Evolutionary conservation across 2,329 filamentous ascomycete species (phyloP).

Genomic region (Nemania bipapillata): DNA sequence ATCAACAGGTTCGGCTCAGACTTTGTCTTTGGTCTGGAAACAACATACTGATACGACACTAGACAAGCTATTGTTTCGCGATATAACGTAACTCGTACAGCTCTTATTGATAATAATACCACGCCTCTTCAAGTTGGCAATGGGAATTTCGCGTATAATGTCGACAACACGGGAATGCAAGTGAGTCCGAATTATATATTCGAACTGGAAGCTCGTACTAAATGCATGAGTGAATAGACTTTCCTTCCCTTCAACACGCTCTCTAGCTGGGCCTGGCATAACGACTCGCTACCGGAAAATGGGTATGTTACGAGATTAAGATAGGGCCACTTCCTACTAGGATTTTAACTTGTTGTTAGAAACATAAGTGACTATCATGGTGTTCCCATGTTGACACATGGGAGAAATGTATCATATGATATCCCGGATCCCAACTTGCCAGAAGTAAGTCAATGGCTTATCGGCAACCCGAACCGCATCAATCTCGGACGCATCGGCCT

Average conservation of each 20-base stretch:
- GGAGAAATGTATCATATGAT: conserved; percentile 55
- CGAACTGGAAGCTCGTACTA: not conserved
- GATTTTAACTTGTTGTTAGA: conserved; percentile 37
- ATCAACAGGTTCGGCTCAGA: conserved; percentile 30
- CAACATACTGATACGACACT: not conserved
- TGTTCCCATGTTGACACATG: conserved; percentile 51
- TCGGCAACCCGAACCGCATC: conserved; percentile 60
- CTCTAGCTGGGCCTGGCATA: conserved; percentile 49
- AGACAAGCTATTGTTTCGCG: conserved; percentile 42
- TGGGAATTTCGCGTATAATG: conserved; percentile 49
- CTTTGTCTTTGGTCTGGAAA: not conserved
- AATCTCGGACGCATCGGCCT: conserved; percentile 59
- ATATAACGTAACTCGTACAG: conserved; percentile 44
- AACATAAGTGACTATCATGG: conserved; percentile 51
- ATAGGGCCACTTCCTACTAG: not conserved
- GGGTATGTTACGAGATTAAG: conserved; percentile 35
- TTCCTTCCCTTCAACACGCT: conserved; percentile 48
- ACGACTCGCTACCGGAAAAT: conserved; percentile 53
- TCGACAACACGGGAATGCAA: conserved; percentile 49
- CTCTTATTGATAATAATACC: conserved; percentile 44
- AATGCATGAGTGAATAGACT: conserved; percentile 32
- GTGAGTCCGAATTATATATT: conserved; percentile 5
- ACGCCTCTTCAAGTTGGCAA: conserved; percentile 49
- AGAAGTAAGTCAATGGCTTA: conserved; percentile 62
- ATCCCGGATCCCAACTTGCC: conserved; percentile 53